phyloP scores from a whole-genome alignment of 108 stramenopile genomes.

The Cyclotella sp. region DNA sequence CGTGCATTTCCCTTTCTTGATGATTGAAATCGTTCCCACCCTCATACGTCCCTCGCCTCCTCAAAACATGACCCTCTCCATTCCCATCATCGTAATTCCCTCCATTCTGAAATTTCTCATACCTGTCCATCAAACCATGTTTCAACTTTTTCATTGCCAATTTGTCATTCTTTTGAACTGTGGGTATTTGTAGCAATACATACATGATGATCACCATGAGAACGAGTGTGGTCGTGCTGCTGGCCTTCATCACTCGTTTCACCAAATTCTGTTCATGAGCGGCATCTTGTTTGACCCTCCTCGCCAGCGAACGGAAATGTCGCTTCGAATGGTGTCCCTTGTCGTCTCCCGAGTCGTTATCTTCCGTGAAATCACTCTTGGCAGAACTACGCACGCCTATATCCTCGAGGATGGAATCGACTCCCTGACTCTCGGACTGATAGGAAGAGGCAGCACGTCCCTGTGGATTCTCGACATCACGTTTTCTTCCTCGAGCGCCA shows the following conservation, averaged over 20 bases:
- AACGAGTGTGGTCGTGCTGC: constrained; percentile 1
- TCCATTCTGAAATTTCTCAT: background rate
- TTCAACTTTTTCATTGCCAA: constrained; percentile 8
- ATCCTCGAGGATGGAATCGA: constrained; percentile 38
- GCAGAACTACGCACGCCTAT: constrained; percentile 23
- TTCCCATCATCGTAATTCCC: constrained; percentile 12
- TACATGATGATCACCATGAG: constrained; percentile 7
- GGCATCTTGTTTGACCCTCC: background rate
- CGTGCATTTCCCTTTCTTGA: background rate
- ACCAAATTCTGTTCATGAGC: background rate
- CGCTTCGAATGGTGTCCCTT: background rate
- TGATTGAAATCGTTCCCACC: background rate
- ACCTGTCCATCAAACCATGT: background rate
- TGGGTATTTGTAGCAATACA: constrained; percentile 16
- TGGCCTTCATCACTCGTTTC: background rate
- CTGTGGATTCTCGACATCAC: background rate
- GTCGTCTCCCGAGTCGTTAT: background rate
- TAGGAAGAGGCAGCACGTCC: constrained; percentile 6
- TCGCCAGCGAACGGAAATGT: background rate
- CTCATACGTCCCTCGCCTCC: background rate
- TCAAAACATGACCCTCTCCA: constrained; percentile 3
- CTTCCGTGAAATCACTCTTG: constrained; percentile 3
- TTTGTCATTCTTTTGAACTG: constrained; percentile 16
- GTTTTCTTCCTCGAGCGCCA: background rate
- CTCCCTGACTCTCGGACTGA: background rate